A percentile compares a stretch with the other conserved stretches of the same genome.
Evolutionary conservation across 2,329 filamentous ascomycete genomes (phyloP).

Genomic region (Tolypocladium sp.): DNA sequence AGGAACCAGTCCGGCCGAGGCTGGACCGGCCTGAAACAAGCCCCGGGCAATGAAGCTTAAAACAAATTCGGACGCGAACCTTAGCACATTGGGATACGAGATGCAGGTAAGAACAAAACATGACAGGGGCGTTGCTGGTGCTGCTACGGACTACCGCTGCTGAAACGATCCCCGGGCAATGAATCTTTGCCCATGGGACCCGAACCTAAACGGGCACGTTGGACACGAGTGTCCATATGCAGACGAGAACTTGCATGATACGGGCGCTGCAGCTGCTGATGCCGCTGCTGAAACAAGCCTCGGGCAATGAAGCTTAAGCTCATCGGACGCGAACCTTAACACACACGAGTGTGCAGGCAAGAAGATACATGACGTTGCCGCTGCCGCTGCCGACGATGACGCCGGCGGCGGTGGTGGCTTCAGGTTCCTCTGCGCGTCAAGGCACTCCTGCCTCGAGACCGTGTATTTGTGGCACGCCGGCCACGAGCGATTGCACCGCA

Average conservation of each 20-base stretch:
- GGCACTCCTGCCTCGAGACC: slow-evolving; percentile 44
- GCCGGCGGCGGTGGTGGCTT: slow-evolving; percentile 15
- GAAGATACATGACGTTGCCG: background rate
- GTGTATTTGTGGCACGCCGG: slow-evolving; percentile 40
- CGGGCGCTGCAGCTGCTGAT: background rate
- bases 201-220: background rate
- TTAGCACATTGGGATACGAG: background rate
- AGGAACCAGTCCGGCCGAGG: background rate
- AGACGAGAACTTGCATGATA: background rate
- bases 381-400: slow-evolving; percentile 1
- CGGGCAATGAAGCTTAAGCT: background rate
- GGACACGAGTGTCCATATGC: background rate
- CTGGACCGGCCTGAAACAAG: background rate
- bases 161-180: background rate
- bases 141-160: no score
- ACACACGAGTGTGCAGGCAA: background rate
- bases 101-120: background rate
- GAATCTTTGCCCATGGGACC: background rate
- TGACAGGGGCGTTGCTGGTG: background rate
- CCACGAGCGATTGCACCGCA: no score
- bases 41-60: background rate
- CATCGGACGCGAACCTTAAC: background rate
- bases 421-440: slow-evolving; percentile 41
- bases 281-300: background rate
- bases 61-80: background rate